A percentile compares a stretch with the other conserved stretches of the same genome.
Evolutionary conservation across 306 rosid genomes (phyloP).

Genomic region (Quillaja saponaria): DNA sequence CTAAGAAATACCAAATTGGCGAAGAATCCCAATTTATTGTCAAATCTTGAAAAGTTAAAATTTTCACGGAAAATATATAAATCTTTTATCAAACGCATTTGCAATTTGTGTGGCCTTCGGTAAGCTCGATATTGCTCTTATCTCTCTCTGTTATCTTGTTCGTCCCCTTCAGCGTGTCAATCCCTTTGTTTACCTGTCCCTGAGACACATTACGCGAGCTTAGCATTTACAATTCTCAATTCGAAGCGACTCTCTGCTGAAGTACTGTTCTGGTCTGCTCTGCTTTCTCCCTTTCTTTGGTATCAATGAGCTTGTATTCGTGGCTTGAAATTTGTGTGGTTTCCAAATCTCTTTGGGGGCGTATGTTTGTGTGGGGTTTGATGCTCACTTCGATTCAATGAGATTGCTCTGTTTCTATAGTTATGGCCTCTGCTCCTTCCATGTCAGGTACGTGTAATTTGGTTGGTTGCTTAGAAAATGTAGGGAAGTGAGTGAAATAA

Average conservation of each 20-base stretch:
- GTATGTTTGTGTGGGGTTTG: slow-evolving; percentile 33
- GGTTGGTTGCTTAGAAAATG: slow-evolving; percentile 33
- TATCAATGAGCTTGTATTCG: slow-evolving; percentile 27
- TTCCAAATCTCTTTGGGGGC: slow-evolving; percentile 3
- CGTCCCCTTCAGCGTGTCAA: slow-evolving; percentile 44
- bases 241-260: slow-evolving; percentile 10
- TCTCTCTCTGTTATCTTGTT: slow-evolving; percentile 51
- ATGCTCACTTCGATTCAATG: slow-evolving; percentile 75
- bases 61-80: no score
- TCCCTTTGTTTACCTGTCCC: slow-evolving; percentile 42
- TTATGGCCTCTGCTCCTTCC: slow-evolving; percentile 88
- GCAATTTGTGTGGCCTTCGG: slow-evolving; percentile 92
- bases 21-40: no score
- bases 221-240: slow-evolving; percentile 20
- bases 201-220: slow-evolving; percentile 10
- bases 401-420: slow-evolving; percentile 50
- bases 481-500: background rate
- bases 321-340: slow-evolving; percentile 17
- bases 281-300: background rate
- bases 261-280: background rate
- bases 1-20: no score
- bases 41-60: no score
- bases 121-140: slow-evolving; percentile 45
- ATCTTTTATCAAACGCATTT: slow-evolving; percentile 52
- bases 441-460: slow-evolving; percentile 67